These are phyloP conservation scores for Aspergillus sp. DNA, from an alignment of 2,329 filamentous ascomycete species.

Conservation along the genomic window DNA sequence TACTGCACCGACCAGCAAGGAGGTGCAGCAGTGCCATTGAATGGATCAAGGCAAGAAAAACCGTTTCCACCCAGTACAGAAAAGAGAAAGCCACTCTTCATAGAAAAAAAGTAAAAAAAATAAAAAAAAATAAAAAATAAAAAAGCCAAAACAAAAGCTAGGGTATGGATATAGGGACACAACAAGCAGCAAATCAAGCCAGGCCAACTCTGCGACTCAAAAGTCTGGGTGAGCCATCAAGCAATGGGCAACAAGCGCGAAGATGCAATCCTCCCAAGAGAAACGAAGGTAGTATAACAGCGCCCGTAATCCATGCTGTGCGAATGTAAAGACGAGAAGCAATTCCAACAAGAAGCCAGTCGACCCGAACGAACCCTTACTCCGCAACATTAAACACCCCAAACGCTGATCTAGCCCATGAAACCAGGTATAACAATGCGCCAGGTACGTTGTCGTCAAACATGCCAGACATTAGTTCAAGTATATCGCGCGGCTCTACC, in stretches of 20 bases:
- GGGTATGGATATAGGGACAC: slow-evolving; percentile 25
- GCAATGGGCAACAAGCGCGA: slow-evolving; percentile 10
- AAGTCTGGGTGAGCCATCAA: slow-evolving; percentile 8
- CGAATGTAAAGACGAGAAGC: slow-evolving; percentile 14
- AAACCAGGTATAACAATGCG: slow-evolving; percentile 30
- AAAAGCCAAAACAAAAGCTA: slow-evolving; percentile 16
- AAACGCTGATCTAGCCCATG: slow-evolving; percentile 34
- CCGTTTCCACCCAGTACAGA: slow-evolving; percentile 2
- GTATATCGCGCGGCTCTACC: slow-evolving; percentile 23
- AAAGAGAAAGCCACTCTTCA: slow-evolving; percentile 1
- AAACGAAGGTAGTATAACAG: slow-evolving; percentile 18
- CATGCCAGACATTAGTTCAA: slow-evolving; percentile 34
- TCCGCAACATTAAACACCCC: slow-evolving; percentile 29
- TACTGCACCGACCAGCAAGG: not conserved
- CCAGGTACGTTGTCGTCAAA: slow-evolving; percentile 34
- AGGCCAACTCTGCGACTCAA: slow-evolving; percentile 6
- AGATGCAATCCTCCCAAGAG: slow-evolving; percentile 24
- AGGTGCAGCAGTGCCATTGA: slow-evolving; percentile 7
- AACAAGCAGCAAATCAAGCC: slow-evolving; percentile 11
- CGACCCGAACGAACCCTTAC: slow-evolving; percentile 25
- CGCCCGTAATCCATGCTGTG: slow-evolving; percentile 26
- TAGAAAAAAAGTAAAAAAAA: too few species aligned
- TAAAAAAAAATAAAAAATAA: slow-evolving; percentile 4
- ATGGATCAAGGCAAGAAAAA: not conserved
- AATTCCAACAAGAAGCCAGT: slow-evolving; percentile 18